Percentiles rank a stretch among this genome's conserved stretches.
Evolutionary conservation across 331 rosid species (phyloP).

Genomic region (Stylosanthes scabra): DNA sequence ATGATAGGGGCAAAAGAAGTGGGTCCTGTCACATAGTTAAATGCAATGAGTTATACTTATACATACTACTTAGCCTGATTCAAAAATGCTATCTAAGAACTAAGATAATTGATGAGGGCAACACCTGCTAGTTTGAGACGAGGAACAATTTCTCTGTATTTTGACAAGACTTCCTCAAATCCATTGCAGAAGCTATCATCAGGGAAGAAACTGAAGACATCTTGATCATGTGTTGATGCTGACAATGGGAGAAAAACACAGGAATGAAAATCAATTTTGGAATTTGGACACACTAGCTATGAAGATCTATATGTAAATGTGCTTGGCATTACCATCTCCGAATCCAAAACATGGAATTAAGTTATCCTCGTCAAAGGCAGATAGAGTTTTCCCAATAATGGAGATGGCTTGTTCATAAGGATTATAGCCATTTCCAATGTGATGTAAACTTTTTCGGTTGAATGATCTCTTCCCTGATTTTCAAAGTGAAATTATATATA

Average conservation of each 20-base stretch:
- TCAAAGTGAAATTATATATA: conserved; percentile 27
- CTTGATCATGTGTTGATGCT: conserved; percentile 91
- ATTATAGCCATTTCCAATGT: conserved; percentile 68
- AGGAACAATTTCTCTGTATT: conserved; percentile 80
- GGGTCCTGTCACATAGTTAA: conserved; percentile 64
- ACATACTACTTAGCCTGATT: background rate
- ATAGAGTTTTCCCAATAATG: conserved; percentile 80
- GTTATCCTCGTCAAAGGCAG: conserved; percentile 83
- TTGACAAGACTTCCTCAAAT: conserved; percentile 77
- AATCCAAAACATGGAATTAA: conserved; percentile 94
- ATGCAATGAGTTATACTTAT: conserved; percentile 31
- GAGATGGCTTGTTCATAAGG: conserved; percentile 91
- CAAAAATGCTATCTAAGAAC: conserved; percentile 18
- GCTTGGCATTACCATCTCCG: conserved; percentile 74
- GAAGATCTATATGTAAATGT: background rate
- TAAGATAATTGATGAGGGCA: conserved; percentile 13
- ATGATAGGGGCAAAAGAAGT: conserved; percentile 93
- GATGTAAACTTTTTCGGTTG: conserved; percentile 83
- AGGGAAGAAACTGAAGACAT: conserved; percentile 77
- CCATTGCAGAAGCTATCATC: conserved; percentile 69
- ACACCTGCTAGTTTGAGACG: conserved; percentile 77
- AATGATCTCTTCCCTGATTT: conserved; percentile 80
- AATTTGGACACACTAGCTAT: conserved; percentile 17
- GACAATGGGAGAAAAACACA: conserved; percentile 11
- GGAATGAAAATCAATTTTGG: conserved; percentile 22